Evolutionary conservation across 1,284 basidiomycete genomes (phyloP).

Genomic region (Ustilago xerochloae): DNA sequence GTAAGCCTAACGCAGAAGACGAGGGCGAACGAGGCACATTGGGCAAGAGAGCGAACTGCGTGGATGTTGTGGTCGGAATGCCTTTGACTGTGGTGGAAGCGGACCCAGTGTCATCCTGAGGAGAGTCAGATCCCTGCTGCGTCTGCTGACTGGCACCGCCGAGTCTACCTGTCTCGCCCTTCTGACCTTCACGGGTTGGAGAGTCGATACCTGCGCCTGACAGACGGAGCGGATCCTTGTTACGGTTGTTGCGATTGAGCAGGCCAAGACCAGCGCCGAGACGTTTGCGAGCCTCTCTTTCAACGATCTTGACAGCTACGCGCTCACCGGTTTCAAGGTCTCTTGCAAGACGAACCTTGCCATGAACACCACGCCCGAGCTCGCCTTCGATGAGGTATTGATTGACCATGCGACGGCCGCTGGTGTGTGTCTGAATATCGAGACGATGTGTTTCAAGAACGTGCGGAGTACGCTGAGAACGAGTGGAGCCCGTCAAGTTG

Average conservation of each 20-base stretch:
- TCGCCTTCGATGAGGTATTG: slow-evolving; percentile 67
- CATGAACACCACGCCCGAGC: slow-evolving; percentile 65
- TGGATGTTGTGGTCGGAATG: slow-evolving; percentile 19
- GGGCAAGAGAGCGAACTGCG: slow-evolving; percentile 34
- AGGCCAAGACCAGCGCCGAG: slow-evolving; percentile 50
- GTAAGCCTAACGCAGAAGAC: slow-evolving; percentile 12
- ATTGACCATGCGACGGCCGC: slow-evolving; percentile 66
- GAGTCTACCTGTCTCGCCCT: background rate
- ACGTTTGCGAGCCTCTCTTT: slow-evolving; percentile 60
- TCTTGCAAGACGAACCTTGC: slow-evolving; percentile 62
- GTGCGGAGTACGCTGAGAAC: slow-evolving; percentile 26
- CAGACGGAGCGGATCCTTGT: slow-evolving; percentile 17
- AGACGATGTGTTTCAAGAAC: slow-evolving; percentile 62
- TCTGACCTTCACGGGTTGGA: background rate
- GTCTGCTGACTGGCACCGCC: background rate
- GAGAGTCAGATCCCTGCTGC: slow-evolving; percentile 6
- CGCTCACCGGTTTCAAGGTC: slow-evolving; percentile 62
- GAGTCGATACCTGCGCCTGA: slow-evolving; percentile 10
- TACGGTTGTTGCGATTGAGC: slow-evolving; percentile 28
- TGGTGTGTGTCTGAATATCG: slow-evolving; percentile 61
- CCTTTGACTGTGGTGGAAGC: slow-evolving; percentile 29
- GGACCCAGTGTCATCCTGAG: slow-evolving; percentile 23
- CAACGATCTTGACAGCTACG: slow-evolving; percentile 67
- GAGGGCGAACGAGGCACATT: slow-evolving; percentile 30
- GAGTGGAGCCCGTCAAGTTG: slow-evolving; percentile 16